Evolutionary conservation across 106 monocot genomes (phyloP).

Genomic region (Apostasia ramifera): DNA sequence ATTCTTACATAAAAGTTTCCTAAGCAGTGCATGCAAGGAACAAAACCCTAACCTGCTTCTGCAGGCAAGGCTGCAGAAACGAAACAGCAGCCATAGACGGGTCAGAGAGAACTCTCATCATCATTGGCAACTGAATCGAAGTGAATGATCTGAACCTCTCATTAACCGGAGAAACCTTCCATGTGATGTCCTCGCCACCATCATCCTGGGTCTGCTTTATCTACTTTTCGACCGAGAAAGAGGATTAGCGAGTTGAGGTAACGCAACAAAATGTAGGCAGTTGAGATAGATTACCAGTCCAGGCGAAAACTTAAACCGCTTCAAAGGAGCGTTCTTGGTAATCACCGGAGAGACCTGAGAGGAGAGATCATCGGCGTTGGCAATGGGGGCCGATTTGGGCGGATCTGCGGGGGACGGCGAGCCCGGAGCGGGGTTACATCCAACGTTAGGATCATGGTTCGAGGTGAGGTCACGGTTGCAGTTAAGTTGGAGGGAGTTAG

Average conservation of each 20-base stretch:
- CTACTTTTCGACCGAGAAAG: constrained; percentile 29
- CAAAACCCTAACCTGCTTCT: constrained; percentile 26
- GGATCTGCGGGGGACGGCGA: constrained; percentile 3
- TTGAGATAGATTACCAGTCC: constrained; percentile 56
- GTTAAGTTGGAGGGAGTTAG: background rate
- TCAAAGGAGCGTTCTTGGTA: constrained; percentile 37
- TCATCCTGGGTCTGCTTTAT: constrained; percentile 98
- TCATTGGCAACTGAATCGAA: constrained; percentile 36
- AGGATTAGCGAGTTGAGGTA: background rate
- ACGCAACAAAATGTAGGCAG: background rate
- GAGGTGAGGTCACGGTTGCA: constrained; percentile 15
- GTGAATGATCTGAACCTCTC: constrained; percentile 47
- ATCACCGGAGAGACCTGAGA: constrained; percentile 69
- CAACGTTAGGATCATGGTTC: constrained; percentile 11
- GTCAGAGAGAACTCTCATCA: constrained; percentile 7
- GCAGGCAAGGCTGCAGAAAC: constrained; percentile 39
- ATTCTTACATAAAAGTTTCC: background rate
- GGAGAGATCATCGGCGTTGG: constrained; percentile 7
- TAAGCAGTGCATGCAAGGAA: background rate
- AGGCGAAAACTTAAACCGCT: constrained; percentile 90
- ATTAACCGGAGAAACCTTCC: constrained; percentile 90
- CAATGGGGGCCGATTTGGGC: background rate
- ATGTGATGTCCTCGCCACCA: constrained; percentile 79
- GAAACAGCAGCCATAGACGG: constrained; percentile 17
- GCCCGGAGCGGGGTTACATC: background rate